These are phyloP conservation scores for Cercospora canescens DNA, from an alignment of 2,329 filamentous ascomycete genomes.

Conservation along the genomic window DNA sequence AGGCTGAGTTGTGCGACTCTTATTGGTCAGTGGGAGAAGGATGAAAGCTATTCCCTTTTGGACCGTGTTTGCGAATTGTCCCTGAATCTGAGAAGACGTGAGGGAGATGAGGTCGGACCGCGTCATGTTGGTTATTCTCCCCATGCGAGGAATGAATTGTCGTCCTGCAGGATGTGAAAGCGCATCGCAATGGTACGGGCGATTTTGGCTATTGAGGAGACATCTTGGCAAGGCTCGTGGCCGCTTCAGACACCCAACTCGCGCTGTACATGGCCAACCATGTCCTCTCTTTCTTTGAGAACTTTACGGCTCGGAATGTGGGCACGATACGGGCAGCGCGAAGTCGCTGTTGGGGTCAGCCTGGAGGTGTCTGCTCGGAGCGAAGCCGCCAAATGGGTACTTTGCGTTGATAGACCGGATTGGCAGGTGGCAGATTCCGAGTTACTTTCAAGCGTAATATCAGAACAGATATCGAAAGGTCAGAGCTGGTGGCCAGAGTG, in stretches of 20 bases:
- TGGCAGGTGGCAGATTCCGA: no score
- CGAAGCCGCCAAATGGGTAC: neutral
- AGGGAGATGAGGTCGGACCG: neutral
- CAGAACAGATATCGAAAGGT: neutral
- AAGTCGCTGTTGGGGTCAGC: neutral
- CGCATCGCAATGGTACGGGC: neutral
- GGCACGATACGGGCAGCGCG: neutral
- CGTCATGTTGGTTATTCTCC: neutral
- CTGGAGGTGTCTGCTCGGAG: neutral
- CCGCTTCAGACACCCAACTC: neutral
- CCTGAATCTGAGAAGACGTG: neutral
- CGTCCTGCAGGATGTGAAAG: neutral
- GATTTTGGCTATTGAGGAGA: neutral
- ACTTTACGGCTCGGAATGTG: neutral
- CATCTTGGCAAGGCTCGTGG: neutral
- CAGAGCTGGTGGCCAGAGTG: neutral
- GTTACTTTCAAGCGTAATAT: no score
- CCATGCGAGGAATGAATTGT: neutral
- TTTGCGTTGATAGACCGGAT: neutral
- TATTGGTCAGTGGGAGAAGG: neutral
- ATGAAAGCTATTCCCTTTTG: neutral
- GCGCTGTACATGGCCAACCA: neutral
- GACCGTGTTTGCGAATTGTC: constrained; percentile 3
- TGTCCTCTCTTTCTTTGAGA: neutral
- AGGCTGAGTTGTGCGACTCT: neutral